A percentile compares a stretch with the other conserved stretches of the same genome.
phyloP scores from a whole-genome alignment of 441 rosid species.

The Brassica hybrid region DNA sequence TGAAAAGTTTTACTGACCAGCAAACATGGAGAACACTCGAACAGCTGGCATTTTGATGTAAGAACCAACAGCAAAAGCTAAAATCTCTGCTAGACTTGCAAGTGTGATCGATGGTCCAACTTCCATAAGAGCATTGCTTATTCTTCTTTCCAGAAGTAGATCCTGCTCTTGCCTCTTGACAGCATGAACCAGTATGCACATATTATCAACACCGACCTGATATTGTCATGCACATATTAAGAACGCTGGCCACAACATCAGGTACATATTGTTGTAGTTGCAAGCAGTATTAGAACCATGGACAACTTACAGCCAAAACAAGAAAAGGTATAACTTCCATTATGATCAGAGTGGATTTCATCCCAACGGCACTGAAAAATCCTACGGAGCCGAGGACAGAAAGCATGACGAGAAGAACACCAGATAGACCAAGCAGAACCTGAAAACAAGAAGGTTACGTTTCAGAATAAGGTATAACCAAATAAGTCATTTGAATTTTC shows the following conservation, averaged over 20 bases:
- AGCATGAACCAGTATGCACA: constrained; percentile 98
- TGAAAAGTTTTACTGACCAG: constrained; percentile 57
- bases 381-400: constrained; percentile 98
- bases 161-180: constrained; percentile 93
- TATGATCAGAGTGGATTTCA: constrained; percentile 95
- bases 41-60: constrained; percentile 99
- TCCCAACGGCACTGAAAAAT: constrained; percentile 93
- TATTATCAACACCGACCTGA: constrained; percentile 98
- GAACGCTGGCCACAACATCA: background rate
- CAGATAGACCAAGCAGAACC: constrained; percentile 95
- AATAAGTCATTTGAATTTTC: background rate
- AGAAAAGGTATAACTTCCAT: constrained; percentile 99
- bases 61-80: constrained; percentile 98
- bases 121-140: constrained; percentile 97
- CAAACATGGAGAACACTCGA: constrained; percentile 99
- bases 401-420: constrained; percentile 96
- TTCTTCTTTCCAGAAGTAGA: constrained; percentile 74
- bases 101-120: constrained; percentile 99
- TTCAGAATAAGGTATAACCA: constrained; percentile 18
- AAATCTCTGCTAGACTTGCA: constrained; percentile 92
- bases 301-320: constrained; percentile 89
- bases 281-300: background rate
- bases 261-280: background rate
- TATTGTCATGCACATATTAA: background rate
- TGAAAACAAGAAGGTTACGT: constrained; percentile 38